phyloP scores from a whole-genome alignment of 495 filamentous ascomycete genomes.

The Penicillium angulare region DNA sequence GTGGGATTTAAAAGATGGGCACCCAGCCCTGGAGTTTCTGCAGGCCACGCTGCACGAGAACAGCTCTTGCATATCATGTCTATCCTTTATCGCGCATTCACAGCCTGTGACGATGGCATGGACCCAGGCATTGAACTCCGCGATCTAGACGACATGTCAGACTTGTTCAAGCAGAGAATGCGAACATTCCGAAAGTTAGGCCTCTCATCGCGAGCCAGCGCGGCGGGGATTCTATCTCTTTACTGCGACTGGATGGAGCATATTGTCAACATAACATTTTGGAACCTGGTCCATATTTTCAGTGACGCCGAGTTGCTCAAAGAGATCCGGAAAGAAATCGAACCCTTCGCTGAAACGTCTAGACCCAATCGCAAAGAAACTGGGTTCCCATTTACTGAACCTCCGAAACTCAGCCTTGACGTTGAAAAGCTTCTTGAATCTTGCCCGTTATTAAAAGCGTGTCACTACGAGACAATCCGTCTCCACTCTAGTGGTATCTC shows the following conservation, averaged over 20 bases:
- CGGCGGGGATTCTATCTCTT: slow-evolving; percentile 38
- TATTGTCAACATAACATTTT: slow-evolving; percentile 52
- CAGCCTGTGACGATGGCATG: slow-evolving; percentile 41
- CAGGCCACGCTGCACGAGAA: slow-evolving; percentile 51
- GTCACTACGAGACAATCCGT: slow-evolving; percentile 54
- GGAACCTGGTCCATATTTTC: slow-evolving; percentile 55
- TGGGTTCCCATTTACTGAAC: slow-evolving; percentile 50
- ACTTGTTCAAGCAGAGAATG: slow-evolving; percentile 45
- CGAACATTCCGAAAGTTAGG: slow-evolving; percentile 33
- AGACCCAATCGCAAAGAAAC: slow-evolving; percentile 47
- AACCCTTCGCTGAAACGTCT: slow-evolving; percentile 40
- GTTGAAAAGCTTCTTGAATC: slow-evolving; percentile 39
- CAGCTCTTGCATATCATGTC: slow-evolving; percentile 47
- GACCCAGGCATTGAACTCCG: slow-evolving; percentile 49
- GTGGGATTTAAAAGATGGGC: slow-evolving; percentile 52
- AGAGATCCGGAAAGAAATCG: slow-evolving; percentile 53
- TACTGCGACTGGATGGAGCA: slow-evolving; percentile 57
- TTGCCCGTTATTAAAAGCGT: slow-evolving; percentile 53
- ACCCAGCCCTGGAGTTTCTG: slow-evolving; percentile 48
- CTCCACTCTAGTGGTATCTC: slow-evolving; percentile 50
- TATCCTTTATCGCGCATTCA: slow-evolving; percentile 50
- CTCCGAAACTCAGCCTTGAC: slow-evolving; percentile 49
- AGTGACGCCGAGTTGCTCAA: slow-evolving; percentile 41
- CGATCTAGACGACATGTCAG: slow-evolving; percentile 53
- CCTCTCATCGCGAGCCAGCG: slow-evolving; percentile 31